Conservation (phyloP, 441 rosid genomes). For the Syzygium syzygioides region DNA sequence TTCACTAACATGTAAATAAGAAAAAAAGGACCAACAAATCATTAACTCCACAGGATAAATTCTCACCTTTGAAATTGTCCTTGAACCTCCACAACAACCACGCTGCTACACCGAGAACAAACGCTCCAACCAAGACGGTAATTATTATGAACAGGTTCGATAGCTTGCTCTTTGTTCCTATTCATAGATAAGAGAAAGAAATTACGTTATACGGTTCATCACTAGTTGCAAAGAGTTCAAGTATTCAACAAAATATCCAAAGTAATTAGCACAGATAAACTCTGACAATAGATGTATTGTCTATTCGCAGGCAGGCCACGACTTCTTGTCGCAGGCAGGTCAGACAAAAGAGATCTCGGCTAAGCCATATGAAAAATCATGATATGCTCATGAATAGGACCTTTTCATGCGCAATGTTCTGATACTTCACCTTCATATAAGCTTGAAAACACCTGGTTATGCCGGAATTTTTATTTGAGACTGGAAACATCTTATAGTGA, state of each 20-base stretch:
- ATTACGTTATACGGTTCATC: background rate
- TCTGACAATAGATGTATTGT: background rate
- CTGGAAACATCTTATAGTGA: background rate
- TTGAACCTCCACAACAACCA: slow-evolving; percentile 52
- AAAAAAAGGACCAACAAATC: background rate
- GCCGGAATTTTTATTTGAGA: background rate
- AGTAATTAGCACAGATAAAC: background rate
- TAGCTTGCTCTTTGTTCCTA: slow-evolving; percentile 24
- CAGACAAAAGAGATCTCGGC: background rate
- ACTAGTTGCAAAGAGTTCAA: background rate
- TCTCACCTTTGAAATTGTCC: slow-evolving; percentile 40
- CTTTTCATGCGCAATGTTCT: background rate
- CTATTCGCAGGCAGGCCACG: background rate
- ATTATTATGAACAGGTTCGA: slow-evolving; percentile 27
- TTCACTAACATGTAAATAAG: slow-evolving; percentile 17
- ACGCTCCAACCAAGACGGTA: slow-evolving; percentile 24
- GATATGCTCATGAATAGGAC: background rate
- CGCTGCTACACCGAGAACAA: slow-evolving; percentile 25
- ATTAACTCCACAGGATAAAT: background rate
- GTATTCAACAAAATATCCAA: background rate
- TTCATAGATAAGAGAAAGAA: background rate
- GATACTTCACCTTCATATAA: background rate
- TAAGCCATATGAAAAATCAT: background rate
- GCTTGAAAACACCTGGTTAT: background rate
- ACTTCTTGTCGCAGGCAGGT: background rate